Conservation (phyloP, 176 grass and related monocot genomes). For the Calamus simplicifolius region DNA sequence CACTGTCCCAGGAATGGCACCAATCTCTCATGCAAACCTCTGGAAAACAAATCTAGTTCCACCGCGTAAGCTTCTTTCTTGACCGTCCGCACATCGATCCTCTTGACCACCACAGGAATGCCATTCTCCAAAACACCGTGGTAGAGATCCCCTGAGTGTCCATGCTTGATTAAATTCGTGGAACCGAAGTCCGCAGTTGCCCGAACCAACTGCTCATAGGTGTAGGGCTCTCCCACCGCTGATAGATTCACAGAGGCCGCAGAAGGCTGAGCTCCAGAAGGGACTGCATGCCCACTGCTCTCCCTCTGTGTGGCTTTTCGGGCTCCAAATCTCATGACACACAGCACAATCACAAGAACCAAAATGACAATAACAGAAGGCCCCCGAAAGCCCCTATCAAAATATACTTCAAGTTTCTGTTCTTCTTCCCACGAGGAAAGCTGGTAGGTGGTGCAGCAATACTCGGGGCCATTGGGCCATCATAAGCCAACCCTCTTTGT, state of each 20-base stretch:
- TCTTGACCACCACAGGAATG: conserved; percentile 58
- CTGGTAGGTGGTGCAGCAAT: conserved; percentile 11
- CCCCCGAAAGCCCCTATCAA: conserved; percentile 71
- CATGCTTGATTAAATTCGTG: conserved; percentile 64
- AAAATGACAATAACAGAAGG: conserved; percentile 29
- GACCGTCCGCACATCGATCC: conserved; percentile 33
- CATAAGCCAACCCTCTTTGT: conserved; percentile 31
- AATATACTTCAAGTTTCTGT: conserved; percentile 70
- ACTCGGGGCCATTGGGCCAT: conserved; percentile 13
- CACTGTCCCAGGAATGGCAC: conserved; percentile 77
- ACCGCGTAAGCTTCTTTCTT: conserved; percentile 52
- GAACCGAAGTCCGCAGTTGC: conserved; percentile 51
- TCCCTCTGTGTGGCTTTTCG: conserved; percentile 19
- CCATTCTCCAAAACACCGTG: conserved; percentile 53
- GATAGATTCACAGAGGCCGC: conserved; percentile 27
- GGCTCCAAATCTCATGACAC: conserved; percentile 17
- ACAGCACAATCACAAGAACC: conserved; percentile 29
- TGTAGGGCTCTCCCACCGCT: conserved; percentile 67
- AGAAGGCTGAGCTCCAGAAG: conserved; percentile 26
- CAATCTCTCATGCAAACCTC: conserved; percentile 56
- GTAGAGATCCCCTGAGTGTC: conserved; percentile 78
- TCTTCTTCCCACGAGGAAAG: conserved; percentile 23
- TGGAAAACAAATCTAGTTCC: conserved; percentile 76
- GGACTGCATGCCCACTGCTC: conserved; percentile 5
- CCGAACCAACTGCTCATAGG: conserved; percentile 44